Base-by-base conservation (phyloP, 2,329 filamentous ascomycete species). In the Metarhizium humberi region DNA sequence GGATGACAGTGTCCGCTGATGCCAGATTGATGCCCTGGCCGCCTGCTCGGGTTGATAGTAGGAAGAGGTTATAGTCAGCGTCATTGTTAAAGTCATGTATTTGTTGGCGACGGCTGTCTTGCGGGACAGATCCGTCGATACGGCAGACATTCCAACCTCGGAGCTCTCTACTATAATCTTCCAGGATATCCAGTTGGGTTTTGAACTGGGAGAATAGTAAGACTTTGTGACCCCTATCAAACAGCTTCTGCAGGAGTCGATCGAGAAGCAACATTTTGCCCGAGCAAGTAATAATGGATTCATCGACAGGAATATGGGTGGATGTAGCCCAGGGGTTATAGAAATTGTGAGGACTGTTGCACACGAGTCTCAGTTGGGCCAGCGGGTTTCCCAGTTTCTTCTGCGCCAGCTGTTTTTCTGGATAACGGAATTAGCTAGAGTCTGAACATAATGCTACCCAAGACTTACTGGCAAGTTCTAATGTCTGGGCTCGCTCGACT, bases 181-280 rank as follows among this genome's bases (percentile, higher is more conserved):
- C 84, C 0, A 99, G 76, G 2, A 99, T 87, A 64, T 97, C 91
- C 0, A 99, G 82, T 60, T 96, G 92, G 0, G 87, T 95, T 56
- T 92, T 95, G 74, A 99, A 99, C 66, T 99, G 94, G 0, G 90
- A 95, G 71, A 99, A 99, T 52, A 99, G 90, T 49, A 99, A 81
- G 32, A 97, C 87, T 66, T 97, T 97, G 73, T 96, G 92, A 3
- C 82, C 86, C 1, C 82, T 78, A 0, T 75, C 61, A 56, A 99
- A 86, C 0, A 99, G 78, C 2, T 78, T 78, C 0, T 88, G 88
- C 0, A 99, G 79, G 0, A 99, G 78, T 0, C 90, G 84, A 67
- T 99, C 94, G 0, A 99, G 81, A 0, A 99, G 80, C 2, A 96
- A 81, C 90, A 99, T 96, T 69, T 99, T 99, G 14, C 94, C 94